A percentile compares a stretch with the other conserved stretches of the same genome.
Conservation (phyloP, 176 grass and related monocot genomes). For the Carex kokanica region DNA sequence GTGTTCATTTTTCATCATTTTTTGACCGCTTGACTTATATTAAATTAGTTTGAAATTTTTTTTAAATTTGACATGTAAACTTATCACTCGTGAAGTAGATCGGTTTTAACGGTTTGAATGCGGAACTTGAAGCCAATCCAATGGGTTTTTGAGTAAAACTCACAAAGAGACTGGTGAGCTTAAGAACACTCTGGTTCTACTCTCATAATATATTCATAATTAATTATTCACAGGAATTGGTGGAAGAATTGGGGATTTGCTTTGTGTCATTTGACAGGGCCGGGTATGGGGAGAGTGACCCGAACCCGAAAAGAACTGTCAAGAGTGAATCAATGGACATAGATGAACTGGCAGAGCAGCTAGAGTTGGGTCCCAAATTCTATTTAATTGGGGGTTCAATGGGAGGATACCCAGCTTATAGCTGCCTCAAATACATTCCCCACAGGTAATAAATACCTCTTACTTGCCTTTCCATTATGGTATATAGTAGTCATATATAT, state of each 20-base stretch:
- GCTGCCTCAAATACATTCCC: conserved; percentile 68
- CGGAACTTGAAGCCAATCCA: no score
- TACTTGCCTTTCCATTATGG: not conserved
- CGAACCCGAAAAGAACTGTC: conserved; percentile 12
- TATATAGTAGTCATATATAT: no score
- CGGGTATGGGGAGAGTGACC: conserved; percentile 15
- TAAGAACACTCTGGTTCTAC: no score
- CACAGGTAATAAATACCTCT: conserved; percentile 36
- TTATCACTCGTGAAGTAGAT: no score
- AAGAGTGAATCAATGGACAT: conserved; percentile 54
- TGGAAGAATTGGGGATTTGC: conserved; percentile 18
- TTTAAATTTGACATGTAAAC: no score
- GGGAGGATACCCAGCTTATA: conserved; percentile 54
- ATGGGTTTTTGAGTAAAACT: no score
- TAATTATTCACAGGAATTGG: conserved; percentile 8
- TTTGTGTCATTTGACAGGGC: conserved; percentile 26
- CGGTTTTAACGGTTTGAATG: no score
- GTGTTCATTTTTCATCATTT: no score
- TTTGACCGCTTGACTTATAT: no score
- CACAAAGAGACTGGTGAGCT: no score
- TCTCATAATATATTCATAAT: not conserved
- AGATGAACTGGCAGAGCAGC: conserved; percentile 46
- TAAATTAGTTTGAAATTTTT: no score
- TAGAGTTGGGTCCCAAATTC: conserved; percentile 50
- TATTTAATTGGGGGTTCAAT: conserved; percentile 49